These are phyloP conservation scores for Raffaelea albimanens DNA, from an alignment of 2,329 filamentous ascomycete genomes.

Conservation along the genomic window DNA sequence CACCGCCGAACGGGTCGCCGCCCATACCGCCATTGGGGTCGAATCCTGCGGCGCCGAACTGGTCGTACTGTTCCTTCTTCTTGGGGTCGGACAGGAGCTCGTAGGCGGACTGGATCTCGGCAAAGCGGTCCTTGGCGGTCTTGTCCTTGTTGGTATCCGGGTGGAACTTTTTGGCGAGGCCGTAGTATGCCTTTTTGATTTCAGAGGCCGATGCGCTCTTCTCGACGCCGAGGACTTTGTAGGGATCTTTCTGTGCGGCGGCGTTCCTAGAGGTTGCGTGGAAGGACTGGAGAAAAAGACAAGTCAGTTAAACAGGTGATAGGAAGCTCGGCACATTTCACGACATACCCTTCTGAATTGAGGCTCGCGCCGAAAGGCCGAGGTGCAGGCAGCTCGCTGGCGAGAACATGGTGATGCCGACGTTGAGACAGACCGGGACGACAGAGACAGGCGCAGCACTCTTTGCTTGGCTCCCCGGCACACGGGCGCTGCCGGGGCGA, in stretches of 20 bases:
- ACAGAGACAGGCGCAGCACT: constrained; percentile 8
- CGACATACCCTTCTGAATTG: too few species aligned
- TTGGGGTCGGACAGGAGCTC: constrained; percentile 86
- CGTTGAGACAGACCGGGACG: neutral
- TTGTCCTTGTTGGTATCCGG: constrained; percentile 97
- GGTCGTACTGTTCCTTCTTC: constrained; percentile 87
- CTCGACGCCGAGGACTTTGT: constrained; percentile 73
- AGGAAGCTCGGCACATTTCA: neutral
- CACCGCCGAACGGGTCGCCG: constrained; percentile 41
- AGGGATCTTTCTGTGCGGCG: constrained; percentile 64
- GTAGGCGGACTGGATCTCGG: constrained; percentile 87
- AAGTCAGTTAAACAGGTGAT: neutral
- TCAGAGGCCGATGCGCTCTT: constrained; percentile 74
- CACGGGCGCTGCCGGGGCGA: constrained; percentile 21
- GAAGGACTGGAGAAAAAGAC: constrained; percentile 33
- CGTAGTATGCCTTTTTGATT: constrained; percentile 98
- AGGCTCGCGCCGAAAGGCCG: neutral
- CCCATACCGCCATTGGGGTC: constrained; percentile 55
- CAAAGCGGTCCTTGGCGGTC: constrained; percentile 87
- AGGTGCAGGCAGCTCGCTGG: constrained; percentile 8
- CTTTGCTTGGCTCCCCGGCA: constrained; percentile 17
- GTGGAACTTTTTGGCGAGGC: constrained; percentile 93
- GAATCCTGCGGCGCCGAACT: constrained; percentile 81
- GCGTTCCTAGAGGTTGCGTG: constrained; percentile 46
- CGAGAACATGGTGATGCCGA: constrained; percentile 11